Conservation (phyloP, 768 basidiomycete species). For the Imleria badia region DNA sequence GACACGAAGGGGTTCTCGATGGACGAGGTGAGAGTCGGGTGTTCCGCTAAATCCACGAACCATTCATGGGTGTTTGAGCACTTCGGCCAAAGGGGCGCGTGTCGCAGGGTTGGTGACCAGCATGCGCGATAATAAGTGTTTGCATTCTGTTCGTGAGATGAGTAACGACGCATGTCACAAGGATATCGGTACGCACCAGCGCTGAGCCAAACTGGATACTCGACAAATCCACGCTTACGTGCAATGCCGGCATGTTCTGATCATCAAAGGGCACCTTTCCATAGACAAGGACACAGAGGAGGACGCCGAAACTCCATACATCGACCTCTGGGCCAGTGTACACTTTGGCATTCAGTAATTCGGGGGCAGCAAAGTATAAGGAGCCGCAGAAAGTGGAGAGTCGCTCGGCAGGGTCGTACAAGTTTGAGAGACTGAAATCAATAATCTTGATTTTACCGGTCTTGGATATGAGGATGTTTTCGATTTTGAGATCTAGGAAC, state of each 20-base stretch:
- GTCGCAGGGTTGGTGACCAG: constrained; percentile 89
- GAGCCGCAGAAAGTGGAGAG: constrained; percentile 97
- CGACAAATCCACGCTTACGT: constrained; percentile 95
- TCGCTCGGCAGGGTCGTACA: constrained; percentile 80
- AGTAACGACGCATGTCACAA: constrained; percentile 5
- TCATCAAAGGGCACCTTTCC: constrained; percentile 98
- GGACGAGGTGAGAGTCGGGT: constrained; percentile 82
- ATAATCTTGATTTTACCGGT: constrained; percentile 99
- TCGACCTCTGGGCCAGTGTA: constrained; percentile 99
- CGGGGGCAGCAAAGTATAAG: constrained; percentile 97
- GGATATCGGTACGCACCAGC: constrained; percentile 58
- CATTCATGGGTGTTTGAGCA: constrained; percentile 92
- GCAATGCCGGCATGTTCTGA: constrained; percentile 98
- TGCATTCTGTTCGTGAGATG: constrained; percentile 70
- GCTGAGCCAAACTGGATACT: constrained; percentile 96
- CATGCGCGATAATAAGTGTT: constrained; percentile 88
- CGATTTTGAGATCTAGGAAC: constrained; percentile 87
- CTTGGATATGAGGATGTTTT: constrained; percentile 99
- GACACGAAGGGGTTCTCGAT: constrained; percentile 84
- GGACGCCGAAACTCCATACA: constrained; percentile 98
- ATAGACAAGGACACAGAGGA: constrained; percentile 95
- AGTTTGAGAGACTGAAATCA: constrained; percentile 97
- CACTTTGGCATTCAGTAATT: constrained; percentile 92
- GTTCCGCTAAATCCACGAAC: constrained; percentile 78
- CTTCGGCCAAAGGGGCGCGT: constrained; percentile 82